Conservation (phyloP, 441 rosid species). For the Gossypium gossypioides region DNA sequence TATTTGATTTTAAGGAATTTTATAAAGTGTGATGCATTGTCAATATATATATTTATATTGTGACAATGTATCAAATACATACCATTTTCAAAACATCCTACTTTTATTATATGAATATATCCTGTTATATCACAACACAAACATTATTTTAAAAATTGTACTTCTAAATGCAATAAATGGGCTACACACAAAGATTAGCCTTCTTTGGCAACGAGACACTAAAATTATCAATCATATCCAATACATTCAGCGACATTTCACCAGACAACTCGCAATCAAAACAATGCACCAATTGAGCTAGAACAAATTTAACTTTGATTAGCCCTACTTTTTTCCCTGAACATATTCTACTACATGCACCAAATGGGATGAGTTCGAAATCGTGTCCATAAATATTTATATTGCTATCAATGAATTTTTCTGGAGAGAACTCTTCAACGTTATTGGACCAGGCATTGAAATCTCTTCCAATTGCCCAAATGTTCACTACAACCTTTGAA, state of each 20-base stretch:
- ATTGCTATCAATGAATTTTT: not conserved
- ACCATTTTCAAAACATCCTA: too few species aligned
- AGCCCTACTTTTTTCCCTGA: not conserved
- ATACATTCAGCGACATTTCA: constrained; percentile 3
- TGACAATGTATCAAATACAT: too few species aligned
- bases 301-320: too few species aligned
- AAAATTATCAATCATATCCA: constrained; percentile 9
- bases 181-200: not conserved
- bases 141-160: too few species aligned
- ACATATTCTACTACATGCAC: not conserved
- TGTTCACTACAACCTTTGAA: constrained; percentile 17
- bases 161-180: not conserved
- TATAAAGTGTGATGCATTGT: too few species aligned
- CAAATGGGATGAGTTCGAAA: not conserved
- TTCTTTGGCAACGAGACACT: not conserved
- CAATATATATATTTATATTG: too few species aligned
- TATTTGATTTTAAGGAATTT: too few species aligned
- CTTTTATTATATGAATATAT: too few species aligned
- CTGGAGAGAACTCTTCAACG: not conserved
- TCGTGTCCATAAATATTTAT: not conserved
- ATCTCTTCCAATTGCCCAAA: not conserved
- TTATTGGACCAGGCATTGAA: not conserved
- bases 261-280: too few species aligned
- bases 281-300: too few species aligned
- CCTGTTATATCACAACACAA: too few species aligned